Conservation (phyloP, 768 basidiomycete genomes). For the Kwoniella dendrophila region DNA sequence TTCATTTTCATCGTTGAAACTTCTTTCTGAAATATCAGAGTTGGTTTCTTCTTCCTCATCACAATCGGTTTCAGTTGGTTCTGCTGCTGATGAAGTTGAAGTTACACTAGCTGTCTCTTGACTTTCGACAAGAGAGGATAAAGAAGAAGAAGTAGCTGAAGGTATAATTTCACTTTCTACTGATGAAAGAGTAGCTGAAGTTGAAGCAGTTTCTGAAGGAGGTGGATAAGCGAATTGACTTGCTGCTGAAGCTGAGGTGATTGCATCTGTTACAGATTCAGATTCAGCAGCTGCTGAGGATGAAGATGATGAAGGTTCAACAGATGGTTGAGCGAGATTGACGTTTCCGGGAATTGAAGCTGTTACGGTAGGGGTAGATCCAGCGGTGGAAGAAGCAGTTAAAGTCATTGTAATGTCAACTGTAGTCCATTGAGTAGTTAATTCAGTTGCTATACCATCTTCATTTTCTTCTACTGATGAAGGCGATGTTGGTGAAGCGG, state of each 20-base stretch:
- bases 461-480: constrained; percentile 34
- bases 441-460: constrained; percentile 43
- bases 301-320: too few species aligned
- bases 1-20: constrained; percentile 9
- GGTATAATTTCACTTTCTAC: constrained; percentile 1
- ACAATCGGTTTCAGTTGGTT: constrained; percentile 19
- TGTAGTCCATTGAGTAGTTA: constrained; percentile 36
- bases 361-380: constrained; percentile 8
- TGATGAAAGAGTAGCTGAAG: constrained; percentile 7
- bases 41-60: constrained; percentile 2
- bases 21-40: constrained; percentile 18
- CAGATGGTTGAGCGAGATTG: constrained; percentile 2
- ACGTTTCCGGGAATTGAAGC: constrained; percentile 6
- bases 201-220: constrained; percentile 15
- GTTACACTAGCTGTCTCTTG: constrained; percentile 7
- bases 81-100: constrained; percentile 15
- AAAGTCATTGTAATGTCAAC: constrained; percentile 51
- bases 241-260: constrained; percentile 6
- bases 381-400: constrained; percentile 11
- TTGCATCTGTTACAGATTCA: not conserved
- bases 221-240: constrained; percentile 11
- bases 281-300: not conserved
- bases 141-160: constrained; percentile 22
- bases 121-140: constrained; percentile 4
- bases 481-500: constrained; percentile 24